phyloP scores from a whole-genome alignment of 306 rosid genomes.

The Cucumis cinereus region DNA sequence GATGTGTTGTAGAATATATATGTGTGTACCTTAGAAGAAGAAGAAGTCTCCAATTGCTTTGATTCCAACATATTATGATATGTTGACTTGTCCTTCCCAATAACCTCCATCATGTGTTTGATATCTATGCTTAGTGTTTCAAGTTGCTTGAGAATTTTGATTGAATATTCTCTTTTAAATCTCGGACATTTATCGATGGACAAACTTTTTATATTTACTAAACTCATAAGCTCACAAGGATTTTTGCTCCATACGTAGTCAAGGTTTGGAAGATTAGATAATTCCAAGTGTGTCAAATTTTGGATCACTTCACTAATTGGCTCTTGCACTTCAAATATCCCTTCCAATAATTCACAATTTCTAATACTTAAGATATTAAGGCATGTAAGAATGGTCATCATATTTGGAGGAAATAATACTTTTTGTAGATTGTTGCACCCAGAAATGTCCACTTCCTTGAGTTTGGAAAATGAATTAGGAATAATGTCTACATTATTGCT shows the following conservation, averaged over 20 bases:
- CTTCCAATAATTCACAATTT: background rate
- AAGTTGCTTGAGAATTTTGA: background rate
- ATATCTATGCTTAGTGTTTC: background rate
- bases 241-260: background rate
- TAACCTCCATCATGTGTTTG: too few species aligned
- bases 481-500: background rate
- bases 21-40: too few species aligned
- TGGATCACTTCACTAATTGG: background rate
- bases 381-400: background rate
- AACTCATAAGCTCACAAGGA: background rate
- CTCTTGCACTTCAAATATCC: background rate
- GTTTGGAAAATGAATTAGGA: background rate
- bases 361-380: background rate
- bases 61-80: too few species aligned
- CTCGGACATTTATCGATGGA: background rate
- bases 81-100: too few species aligned
- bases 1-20: too few species aligned
- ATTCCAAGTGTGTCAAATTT: background rate
- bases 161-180: background rate
- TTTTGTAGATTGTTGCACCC: background rate
- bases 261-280: background rate
- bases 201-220: background rate
- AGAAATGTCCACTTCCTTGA: background rate
- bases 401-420: background rate
- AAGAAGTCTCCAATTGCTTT: too few species aligned